Evolutionary conservation across 305 asterid genomes (phyloP), one percentile per base, ranked within the genome.

Genomic region (Ilex paraguariensis): DNA sequence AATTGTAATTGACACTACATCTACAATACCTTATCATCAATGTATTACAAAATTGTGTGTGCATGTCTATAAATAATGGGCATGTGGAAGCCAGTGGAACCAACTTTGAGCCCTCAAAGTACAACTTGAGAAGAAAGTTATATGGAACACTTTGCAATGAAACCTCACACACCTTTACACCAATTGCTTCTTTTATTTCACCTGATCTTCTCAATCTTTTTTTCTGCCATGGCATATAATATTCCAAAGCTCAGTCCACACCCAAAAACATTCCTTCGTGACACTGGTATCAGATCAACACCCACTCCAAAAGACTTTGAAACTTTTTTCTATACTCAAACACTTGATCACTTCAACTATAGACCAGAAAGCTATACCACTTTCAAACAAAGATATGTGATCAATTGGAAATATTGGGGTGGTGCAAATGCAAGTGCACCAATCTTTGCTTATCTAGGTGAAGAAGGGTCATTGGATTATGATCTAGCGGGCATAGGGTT

Each of bases 331-430:
- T 89, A 84, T 60, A 65, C 49, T 4, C 97, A 89, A 70, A 83
- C 89, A 4, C 76, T 89, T 13, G 97, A 89, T 63, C 97, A 89
- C 61, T 89, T 89, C 66, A 83, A 81, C 69, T 87, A 78, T 6
- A 77, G 81, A 49, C 83, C 91, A 0, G 52, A 70, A 5, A 81
- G 95, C 56, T 89, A 80, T 64, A 71, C 73, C 52, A 80, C 79
- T 31, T 89, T 88, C 74, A 59, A 71, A 7, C 96, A 88, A 58
- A 78, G 70, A 63, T 87, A 83, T 6, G 80, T 81, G 2, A 69
- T 84, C 48, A 75, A 69, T 55, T 72, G 75, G 12, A 75, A 77
- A 49, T 31, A 74, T 10, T 89, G 93, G 95, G 91, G 84, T 36
- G 91, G 93, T 9, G 72, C 82, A 0, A 44, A 46, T 13, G 67